Evolutionary conservation across 306 rosid genomes (phyloP).

Genomic region (Casuarina equisetifolia): DNA sequence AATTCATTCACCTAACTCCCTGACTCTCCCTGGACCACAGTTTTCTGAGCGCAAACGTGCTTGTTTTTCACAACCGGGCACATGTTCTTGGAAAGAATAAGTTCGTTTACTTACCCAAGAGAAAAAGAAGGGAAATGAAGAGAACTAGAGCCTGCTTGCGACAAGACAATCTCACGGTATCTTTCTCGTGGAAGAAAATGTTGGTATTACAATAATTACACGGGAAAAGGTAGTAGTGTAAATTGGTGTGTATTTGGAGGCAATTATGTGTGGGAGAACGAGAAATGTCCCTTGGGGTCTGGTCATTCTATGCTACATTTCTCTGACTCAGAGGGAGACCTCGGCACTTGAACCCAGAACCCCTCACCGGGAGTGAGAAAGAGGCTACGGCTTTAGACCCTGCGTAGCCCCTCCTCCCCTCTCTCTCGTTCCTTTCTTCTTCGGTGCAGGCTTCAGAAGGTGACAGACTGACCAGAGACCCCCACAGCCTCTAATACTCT

Average conservation of each 20-base stretch:
- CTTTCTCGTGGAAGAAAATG: not conserved
- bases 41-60: not conserved
- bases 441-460: not conserved
- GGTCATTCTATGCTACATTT: conserved; percentile 17
- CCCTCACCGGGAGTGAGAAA: conserved; percentile 8
- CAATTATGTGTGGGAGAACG: not conserved
- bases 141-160: not conserved
- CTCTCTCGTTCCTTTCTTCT: not conserved
- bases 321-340: conserved; percentile 26
- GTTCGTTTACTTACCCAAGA: not conserved
- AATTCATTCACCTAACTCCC: not conserved
- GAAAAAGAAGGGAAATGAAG: not conserved
- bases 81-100: not conserved
- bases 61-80: not conserved
- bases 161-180: not conserved
- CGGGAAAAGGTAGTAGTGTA: not conserved
- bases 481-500: conserved; percentile 14
- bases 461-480: conserved; percentile 3
- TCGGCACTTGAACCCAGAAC: conserved; percentile 44
- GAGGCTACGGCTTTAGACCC: not conserved
- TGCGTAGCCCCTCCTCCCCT: not conserved
- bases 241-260: not conserved
- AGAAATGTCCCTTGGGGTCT: not conserved
- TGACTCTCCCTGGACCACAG: not conserved
- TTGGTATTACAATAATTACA: not conserved